Percentiles rank a stretch among this genome's conserved stretches.
Evolutionary conservation across 2,329 filamentous ascomycete species (phyloP).

Genomic region (Iodosphaeria phyllophila): DNA sequence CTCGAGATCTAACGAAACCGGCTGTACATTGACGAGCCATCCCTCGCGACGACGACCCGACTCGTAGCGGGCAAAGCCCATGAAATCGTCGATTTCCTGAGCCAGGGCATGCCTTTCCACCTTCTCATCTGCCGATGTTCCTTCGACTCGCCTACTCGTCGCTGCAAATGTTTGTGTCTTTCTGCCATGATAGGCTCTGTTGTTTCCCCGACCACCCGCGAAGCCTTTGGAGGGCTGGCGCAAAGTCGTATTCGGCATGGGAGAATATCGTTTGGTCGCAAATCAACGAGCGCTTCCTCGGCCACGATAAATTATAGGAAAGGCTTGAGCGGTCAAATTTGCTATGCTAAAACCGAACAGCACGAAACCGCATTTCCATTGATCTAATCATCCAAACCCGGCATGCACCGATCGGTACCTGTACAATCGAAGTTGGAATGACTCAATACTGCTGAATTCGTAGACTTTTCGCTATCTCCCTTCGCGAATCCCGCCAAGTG

Average conservation of each 20-base stretch:
- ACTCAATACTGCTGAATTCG: too few species aligned
- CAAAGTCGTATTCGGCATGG: slow-evolving; percentile 41
- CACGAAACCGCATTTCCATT: too few species aligned
- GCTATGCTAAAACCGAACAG: too few species aligned
- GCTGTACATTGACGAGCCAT: slow-evolving; percentile 92
- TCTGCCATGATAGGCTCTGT: slow-evolving; percentile 50
- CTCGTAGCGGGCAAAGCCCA: slow-evolving; percentile 88
- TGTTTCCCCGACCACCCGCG: slow-evolving; percentile 49
- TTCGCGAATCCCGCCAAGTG: too few species aligned
- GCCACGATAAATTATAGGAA: too few species aligned
- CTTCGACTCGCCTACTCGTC: slow-evolving; percentile 57
- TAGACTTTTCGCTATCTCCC: too few species aligned
- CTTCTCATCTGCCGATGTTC: slow-evolving; percentile 82
- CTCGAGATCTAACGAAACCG: slow-evolving; percentile 53
- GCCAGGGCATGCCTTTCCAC: slow-evolving; percentile 70
- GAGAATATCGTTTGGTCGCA: slow-evolving; percentile 13
- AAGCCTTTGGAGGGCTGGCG: slow-evolving; percentile 46
- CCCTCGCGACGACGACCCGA: slow-evolving; percentile 63
- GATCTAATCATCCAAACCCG: too few species aligned
- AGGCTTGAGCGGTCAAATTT: too few species aligned
- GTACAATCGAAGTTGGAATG: too few species aligned
- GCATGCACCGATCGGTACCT: too few species aligned
- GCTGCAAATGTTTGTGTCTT: slow-evolving; percentile 56
- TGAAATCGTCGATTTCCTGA: slow-evolving; percentile 78
- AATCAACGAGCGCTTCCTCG: slow-evolving; percentile 20